A percentile compares a stretch with the other conserved stretches of the same genome.
Conservation (phyloP, 352 stramenopile genomes). For the Lagenidium sp. region DNA sequence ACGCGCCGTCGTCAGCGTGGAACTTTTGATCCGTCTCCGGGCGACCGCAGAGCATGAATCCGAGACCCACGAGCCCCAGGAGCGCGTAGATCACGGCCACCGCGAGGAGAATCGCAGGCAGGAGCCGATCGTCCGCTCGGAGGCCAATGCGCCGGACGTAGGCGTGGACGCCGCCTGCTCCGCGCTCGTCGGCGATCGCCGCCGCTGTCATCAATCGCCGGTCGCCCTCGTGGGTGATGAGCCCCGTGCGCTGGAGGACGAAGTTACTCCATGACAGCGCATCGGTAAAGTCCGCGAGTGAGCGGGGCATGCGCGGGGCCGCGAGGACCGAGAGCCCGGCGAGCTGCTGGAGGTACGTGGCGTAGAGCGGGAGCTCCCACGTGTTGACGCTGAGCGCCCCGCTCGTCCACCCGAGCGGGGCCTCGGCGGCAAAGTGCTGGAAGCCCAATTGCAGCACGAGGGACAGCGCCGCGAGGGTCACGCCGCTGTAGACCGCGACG, state of each 20-base stretch:
- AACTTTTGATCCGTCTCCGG: neutral
- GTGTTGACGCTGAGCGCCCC: conserved; percentile 21
- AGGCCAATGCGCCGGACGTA: conserved; percentile 25
- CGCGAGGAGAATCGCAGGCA: conserved; percentile 16
- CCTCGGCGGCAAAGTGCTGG: conserved; percentile 50
- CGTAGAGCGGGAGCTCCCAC: conserved; percentile 40
- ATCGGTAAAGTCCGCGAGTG: conserved; percentile 28
- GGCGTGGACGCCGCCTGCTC: conserved; percentile 17
- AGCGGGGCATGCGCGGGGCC: conserved; percentile 22
- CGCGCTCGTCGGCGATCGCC: conserved; percentile 2
- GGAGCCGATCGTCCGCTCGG: conserved; percentile 14
- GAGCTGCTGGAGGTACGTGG: conserved; percentile 30
- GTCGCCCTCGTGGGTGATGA: neutral
- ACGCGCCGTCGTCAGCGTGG: neutral
- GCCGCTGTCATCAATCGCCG: conserved; percentile 12
- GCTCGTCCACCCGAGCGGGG: conserved; percentile 13
- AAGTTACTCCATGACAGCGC: conserved; percentile 39
- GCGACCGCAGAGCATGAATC: conserved; percentile 6
- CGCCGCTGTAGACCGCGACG: conserved; percentile 2
- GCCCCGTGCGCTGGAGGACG: conserved; percentile 17
- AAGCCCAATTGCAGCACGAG: conserved; percentile 45
- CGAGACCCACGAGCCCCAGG: conserved; percentile 12
- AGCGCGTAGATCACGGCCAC: conserved; percentile 9
- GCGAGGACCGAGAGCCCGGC: conserved; percentile 28
- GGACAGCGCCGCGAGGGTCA: conserved; percentile 29